A percentile compares a stretch with the other conserved stretches of the same genome.
Evolutionary conservation across 176 grass and related monocot genomes (phyloP).

Genomic region (Hordeum marinum): DNA sequence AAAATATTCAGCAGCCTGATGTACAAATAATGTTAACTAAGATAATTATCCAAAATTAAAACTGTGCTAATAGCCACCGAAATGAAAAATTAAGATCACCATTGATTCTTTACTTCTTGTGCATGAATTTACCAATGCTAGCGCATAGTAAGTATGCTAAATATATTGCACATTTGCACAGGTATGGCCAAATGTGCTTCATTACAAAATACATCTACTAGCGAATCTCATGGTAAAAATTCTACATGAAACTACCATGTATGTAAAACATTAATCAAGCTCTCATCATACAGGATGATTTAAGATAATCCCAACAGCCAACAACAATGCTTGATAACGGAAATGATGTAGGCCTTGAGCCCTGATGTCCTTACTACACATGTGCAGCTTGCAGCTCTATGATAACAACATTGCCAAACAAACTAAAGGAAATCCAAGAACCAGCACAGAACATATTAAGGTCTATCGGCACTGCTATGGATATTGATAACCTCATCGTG

Average conservation of each 20-base stretch:
- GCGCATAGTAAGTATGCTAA: background rate
- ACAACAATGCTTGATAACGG: background rate
- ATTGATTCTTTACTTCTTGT: background rate
- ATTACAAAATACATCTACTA: background rate
- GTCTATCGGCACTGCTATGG: background rate
- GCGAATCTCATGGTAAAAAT: background rate
- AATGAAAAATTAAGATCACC: constrained; percentile 20
- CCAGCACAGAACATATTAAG: background rate
- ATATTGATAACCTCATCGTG: background rate
- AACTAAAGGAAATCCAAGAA: background rate
- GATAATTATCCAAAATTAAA: constrained; percentile 27
- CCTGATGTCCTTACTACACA: background rate
- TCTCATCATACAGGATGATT: background rate
- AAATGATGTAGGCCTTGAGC: background rate
- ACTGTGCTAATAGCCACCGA: constrained; percentile 4
- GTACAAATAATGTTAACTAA: background rate
- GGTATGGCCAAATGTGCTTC: background rate
- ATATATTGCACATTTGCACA: background rate
- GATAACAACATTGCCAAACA: background rate
- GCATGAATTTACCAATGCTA: background rate
- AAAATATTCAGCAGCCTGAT: constrained; percentile 29
- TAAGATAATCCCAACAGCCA: background rate
- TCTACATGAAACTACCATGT: background rate
- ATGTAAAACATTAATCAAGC: background rate
- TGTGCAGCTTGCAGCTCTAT: background rate